Base-by-base conservation (phyloP, 1,284 basidiomycete genomes). In the Papiliotrema flavescens region DNA sequence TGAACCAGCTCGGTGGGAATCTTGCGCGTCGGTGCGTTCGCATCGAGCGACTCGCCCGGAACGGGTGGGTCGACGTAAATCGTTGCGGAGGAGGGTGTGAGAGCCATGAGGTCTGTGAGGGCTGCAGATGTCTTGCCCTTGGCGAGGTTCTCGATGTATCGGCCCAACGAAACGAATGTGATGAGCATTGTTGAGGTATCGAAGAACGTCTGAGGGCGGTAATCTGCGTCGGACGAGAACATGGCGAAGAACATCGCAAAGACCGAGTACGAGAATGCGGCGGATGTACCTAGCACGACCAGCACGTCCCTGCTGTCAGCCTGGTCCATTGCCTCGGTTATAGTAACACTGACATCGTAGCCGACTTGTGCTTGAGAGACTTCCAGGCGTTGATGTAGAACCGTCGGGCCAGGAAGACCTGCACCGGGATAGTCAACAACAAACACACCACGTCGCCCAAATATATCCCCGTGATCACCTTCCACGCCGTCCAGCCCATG, bases 121-220 rank as follows among this genome's bases (percentile, higher is more conserved):
- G 96, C 96, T 0, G 93, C 92, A 53, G 90, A 93, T 1, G 96
- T 98, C 76, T 90, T 90, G 41, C 96, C 95, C 76, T 98, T 98
- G 39, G 96, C 96, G 48, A 87, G 83, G 76, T 97, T 98, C 78
- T 98, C 96, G 50, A 98, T 83, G 77, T 89, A 97, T 39, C 96
- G 85, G 1, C 95, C 96, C 28, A 98, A 84, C 3, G 91, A 92
- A 64, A 98, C 90, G 72, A 98, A 98, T 76, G 88, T 92, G 81
- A 99, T 89, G 55, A 99, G 80, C 96, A 98, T 98, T 17, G 94
- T 96, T 66, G 90, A 94, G 1, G 96, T 98, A 78, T 99, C 96
- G 78, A 98, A 98, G 79, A 98, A 98, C 32, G 93, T 85, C 70
- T 89, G 84, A 0, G 96, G 95, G 36, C 83, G 85, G 70, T 83